Base-by-base conservation (phyloP, 768 basidiomycete genomes). In the Trametes coccinea region DNA sequence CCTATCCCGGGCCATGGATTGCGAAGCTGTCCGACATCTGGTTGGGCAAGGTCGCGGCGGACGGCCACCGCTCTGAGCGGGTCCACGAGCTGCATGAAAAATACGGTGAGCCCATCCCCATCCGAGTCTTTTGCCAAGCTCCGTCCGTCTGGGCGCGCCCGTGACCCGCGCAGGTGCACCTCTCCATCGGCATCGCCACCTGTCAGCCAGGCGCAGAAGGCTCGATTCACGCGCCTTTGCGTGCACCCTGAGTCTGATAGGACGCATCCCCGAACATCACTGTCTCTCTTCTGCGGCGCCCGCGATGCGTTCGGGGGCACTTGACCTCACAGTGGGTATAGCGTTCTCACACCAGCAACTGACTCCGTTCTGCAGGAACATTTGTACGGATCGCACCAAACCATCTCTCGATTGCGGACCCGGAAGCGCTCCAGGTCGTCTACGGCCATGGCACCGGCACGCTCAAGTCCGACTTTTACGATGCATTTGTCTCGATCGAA, bases 361-460 rank as follows among this genome's bases (percentile, higher is more conserved):
- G 14, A 44, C 45, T 11, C 27, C 37, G 3, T 47, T 31, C 14
- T 44, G 17, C 50, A 78, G 78, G 77, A 44, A 72, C 71, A 4
- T 74, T 79, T 47, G 77, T 79, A 14, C 73, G 79, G 58, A 69
- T 80, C 56, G 77, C 79, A 9, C 80, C 80, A 1, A 77, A 80
- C 62, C 78, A 81, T 62, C 61, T 83, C 22, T 79, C 78, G n/a
- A 76, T 83, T 59, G 69, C 78, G 5, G 79, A 91, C 67, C 91
- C 93, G 0, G 87, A 86, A 0, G 93, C 92, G 0, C 82, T 95
- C 13, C 79, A 79, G 41, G 70, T 86, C 59, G 79, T 95, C 13
- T 94, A 94, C 68, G 92, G 86, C 0, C 93, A 87, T 63, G 92
- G 92, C 4, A 93, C 86, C 59, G 92, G 93, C n/a, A 83, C 89